Evolutionary conservation across 345 rosid genomes (phyloP).

Genomic region (Hevea brasiliensis): DNA sequence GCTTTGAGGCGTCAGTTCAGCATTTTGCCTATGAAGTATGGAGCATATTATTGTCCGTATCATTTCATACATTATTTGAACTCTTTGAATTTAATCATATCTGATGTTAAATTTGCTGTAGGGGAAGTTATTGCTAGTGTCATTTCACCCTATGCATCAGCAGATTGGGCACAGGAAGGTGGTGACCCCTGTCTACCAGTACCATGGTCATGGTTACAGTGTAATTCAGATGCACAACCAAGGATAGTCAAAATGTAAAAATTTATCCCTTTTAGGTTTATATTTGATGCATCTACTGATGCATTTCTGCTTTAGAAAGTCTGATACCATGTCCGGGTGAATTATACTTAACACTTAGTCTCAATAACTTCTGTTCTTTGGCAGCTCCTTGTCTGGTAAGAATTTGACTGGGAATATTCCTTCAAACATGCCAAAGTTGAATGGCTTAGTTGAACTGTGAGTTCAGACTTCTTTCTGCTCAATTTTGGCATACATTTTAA

Average conservation of each 20-base stretch:
- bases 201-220: conserved; percentile 92
- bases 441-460: conserved; percentile 84
- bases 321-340: conserved; percentile 9
- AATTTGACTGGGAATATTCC: conserved; percentile 82
- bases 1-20: conserved; percentile 4
- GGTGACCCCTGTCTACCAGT: conserved; percentile 95
- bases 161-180: conserved; percentile 89
- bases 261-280: conserved; percentile 23
- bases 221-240: conserved; percentile 68
- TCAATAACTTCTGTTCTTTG: conserved; percentile 20
- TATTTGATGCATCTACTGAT: background rate
- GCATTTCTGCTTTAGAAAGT: background rate
- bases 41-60: conserved; percentile 1
- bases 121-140: conserved; percentile 57
- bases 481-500: background rate
- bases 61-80: background rate
- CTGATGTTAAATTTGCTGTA: conserved; percentile 39
- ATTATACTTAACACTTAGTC: background rate
- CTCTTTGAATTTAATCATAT: background rate
- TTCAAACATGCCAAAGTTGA: conserved; percentile 64
- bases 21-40: background rate
- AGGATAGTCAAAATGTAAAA: conserved; percentile 63
- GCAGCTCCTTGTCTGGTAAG: conserved; percentile 69
- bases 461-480: conserved; percentile 31
- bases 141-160: conserved; percentile 48